phyloP scores from a whole-genome alignment of 192 early-diverging fungal genomes.

The Paraglomus occultum region DNA sequence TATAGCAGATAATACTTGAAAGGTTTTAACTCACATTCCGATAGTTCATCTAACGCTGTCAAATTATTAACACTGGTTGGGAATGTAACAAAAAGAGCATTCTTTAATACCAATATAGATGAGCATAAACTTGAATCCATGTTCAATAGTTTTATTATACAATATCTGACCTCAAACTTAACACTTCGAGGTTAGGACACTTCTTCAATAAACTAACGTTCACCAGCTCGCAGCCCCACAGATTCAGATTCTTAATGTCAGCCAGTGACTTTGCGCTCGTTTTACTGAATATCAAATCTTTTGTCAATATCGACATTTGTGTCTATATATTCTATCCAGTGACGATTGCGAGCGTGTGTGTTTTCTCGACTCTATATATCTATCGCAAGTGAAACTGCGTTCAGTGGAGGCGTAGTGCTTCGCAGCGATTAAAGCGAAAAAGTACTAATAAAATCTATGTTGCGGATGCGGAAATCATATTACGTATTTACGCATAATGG shows the following conservation, averaged over 20 bases:
- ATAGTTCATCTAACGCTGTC: conserved; percentile 23
- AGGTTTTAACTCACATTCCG: conserved; percentile 24
- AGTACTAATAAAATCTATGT: too few species aligned
- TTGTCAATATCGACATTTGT: conserved; percentile 23
- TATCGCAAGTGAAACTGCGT: too few species aligned
- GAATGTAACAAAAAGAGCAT: background rate
- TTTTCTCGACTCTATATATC: too few species aligned
- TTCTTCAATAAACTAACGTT: conserved; percentile 21
- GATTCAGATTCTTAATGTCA: conserved; percentile 21
- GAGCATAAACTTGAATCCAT: background rate
- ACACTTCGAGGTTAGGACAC: conserved; percentile 16
- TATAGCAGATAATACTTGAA: conserved; percentile 5
- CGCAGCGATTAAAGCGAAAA: too few species aligned
- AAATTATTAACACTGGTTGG: conserved; percentile 28
- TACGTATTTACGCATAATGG: too few species aligned
- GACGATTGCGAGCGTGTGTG: too few species aligned
- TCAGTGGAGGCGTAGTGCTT: too few species aligned
- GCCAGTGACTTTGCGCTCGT: conserved; percentile 3
- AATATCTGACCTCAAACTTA: conserved; percentile 27
- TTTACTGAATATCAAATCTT: conserved; percentile 18
- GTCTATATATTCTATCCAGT: too few species aligned
- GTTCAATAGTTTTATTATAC: background rate
- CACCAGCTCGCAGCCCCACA: conserved; percentile 24
- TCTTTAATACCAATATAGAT: background rate
- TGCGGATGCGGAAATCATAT: too few species aligned